phyloP scores from a whole-genome alignment of 129 eudicot species.

The Ambrosia trifida region DNA sequence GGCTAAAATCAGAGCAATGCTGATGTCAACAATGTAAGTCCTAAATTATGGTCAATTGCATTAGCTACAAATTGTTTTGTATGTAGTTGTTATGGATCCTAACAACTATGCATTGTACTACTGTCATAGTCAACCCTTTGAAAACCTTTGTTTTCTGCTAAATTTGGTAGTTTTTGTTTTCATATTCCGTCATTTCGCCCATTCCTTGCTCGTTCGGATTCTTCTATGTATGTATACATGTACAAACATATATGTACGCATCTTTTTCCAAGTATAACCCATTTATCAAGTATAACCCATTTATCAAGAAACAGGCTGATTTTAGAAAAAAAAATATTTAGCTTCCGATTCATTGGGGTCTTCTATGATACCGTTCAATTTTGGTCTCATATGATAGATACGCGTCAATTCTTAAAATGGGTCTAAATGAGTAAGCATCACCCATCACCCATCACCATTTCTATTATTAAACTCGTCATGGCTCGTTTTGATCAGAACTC shows the following conservation, averaged over 20 bases:
- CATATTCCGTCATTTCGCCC: not conserved
- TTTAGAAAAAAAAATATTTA: too few species aligned
- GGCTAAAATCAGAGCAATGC: slow-evolving; percentile 92
- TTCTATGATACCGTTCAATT: too few species aligned
- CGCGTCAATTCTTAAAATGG: too few species aligned
- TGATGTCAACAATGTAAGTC: slow-evolving; percentile 65
- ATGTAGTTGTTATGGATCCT: not conserved
- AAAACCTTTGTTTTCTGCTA: not conserved
- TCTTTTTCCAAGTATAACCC: not conserved
- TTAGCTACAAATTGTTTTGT: not conserved
- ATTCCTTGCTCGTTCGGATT: not conserved
- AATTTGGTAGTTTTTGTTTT: not conserved
- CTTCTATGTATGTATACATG: not conserved
- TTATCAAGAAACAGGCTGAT: too few species aligned
- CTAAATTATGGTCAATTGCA: slow-evolving; percentile 6
- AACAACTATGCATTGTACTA: not conserved
- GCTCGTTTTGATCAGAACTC: too few species aligned
- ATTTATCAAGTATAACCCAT: too few species aligned
- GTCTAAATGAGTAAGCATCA: too few species aligned
- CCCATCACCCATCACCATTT: too few species aligned
- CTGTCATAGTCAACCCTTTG: not conserved
- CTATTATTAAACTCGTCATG: too few species aligned
- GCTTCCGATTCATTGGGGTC: too few species aligned
- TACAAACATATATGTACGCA: not conserved
- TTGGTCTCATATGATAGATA: too few species aligned